Evolutionary conservation across 2,329 filamentous ascomycete genomes (phyloP).

Genomic region (Fusarium sp.): DNA sequence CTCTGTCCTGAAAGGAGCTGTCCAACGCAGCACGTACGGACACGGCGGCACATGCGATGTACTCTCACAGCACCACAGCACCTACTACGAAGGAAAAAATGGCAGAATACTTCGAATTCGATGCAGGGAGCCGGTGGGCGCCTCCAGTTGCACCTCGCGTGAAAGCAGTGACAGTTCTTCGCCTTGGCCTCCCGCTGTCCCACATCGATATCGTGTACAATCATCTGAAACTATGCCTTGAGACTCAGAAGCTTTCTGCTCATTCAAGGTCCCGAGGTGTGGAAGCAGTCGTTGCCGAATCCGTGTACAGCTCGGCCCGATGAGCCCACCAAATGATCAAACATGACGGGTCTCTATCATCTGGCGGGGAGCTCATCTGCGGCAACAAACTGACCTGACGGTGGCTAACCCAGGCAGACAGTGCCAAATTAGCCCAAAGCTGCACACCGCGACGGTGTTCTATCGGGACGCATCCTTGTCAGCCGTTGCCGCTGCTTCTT

Average conservation of each 20-base stretch:
- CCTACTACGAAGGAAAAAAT: conserved; percentile 29
- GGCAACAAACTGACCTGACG: conserved; percentile 5
- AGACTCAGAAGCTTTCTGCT: conserved; percentile 21
- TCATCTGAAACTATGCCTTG: conserved; percentile 47
- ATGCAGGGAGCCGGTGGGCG: conserved; percentile 46
- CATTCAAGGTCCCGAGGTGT: conserved; percentile 17
- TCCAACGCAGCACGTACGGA: conserved; percentile 26
- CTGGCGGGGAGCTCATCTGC: conserved; percentile 25
- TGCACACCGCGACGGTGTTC: conserved; percentile 34
- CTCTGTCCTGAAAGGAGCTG: conserved; percentile 8
- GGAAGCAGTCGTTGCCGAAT: conserved; percentile 32
- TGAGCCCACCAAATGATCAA: conserved; percentile 33
- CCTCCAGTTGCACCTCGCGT: conserved; percentile 35
- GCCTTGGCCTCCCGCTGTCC: conserved; percentile 45
- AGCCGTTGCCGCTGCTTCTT: conserved; percentile 17
- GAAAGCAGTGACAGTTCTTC: conserved; percentile 43
- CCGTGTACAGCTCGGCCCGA: conserved; percentile 41
- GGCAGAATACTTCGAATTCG: conserved; percentile 43
- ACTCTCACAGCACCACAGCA: conserved; percentile 19
- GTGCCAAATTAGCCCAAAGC: conserved; percentile 18
- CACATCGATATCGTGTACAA: conserved; percentile 45
- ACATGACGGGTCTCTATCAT: conserved; percentile 27
- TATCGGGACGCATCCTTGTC: conserved; percentile 17
- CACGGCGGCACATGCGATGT: conserved; percentile 34
- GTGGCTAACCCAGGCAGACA: conserved; percentile 14